Percentiles rank a stretch among this genome's conserved stretches.
Conservation (phyloP, 331 rosid genomes). For the Ulmus americana region DNA sequence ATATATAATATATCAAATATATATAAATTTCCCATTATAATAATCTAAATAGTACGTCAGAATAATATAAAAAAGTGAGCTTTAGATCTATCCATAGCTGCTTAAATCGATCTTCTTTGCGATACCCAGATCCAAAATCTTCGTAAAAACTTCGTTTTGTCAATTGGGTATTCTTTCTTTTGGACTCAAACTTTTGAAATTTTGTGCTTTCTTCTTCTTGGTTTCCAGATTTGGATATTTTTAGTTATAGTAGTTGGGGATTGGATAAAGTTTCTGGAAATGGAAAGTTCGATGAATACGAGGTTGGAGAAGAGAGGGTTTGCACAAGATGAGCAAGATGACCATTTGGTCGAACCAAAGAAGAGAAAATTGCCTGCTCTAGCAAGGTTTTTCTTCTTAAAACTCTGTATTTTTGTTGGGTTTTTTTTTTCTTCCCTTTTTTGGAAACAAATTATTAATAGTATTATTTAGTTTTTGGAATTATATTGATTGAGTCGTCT, state of each 20-base stretch:
- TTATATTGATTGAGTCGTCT: not conserved
- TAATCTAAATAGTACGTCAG: conserved; percentile 13
- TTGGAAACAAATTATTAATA: not conserved
- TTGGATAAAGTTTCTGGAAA: conserved; percentile 46
- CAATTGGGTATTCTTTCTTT: conserved; percentile 23
- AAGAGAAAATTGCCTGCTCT: conserved; percentile 61
- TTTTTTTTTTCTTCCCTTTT: not conserved
- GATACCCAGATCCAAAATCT: conserved; percentile 31
- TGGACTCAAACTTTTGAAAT: not conserved
- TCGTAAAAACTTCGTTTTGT: conserved; percentile 9
- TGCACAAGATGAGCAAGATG: conserved; percentile 36
- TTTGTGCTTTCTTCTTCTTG: conserved; percentile 25
- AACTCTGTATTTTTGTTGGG: not conserved
- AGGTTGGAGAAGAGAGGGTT: conserved; percentile 58
- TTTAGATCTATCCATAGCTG: conserved; percentile 20
- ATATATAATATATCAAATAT: not conserved
- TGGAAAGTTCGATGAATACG: conserved; percentile 56
- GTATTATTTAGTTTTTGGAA: not conserved
- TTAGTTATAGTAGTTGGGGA: conserved; percentile 13
- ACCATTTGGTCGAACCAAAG: conserved; percentile 44
- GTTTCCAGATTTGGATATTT: conserved; percentile 35
- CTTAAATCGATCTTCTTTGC: conserved; percentile 23
- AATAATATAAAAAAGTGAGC: conserved; percentile 13
- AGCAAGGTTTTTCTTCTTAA: conserved; percentile 47
- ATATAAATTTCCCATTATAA: not conserved